Evolutionary conservation across 2,329 filamentous ascomycete genomes (phyloP), one percentile per base, ranked within the genome.

Genomic region (Ascochyta koolunga): DNA sequence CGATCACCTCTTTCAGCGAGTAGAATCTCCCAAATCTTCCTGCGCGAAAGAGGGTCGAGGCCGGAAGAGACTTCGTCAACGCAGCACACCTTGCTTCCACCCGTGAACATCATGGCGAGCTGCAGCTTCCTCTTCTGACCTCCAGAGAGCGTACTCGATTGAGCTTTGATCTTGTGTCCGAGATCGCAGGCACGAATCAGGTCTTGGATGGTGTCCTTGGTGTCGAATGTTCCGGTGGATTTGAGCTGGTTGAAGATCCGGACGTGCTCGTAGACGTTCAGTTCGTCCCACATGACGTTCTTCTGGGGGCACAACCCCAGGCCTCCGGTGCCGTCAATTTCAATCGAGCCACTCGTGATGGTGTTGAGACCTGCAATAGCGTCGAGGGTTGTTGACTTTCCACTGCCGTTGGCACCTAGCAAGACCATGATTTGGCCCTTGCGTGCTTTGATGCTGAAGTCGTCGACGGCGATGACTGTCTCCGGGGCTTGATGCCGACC

Each of bases 21-120:
- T 19, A 97, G 79, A 55, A 97, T 97, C 63, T 96, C 91, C 93
- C 93, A 97, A 21, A 97, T 90, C 76, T 96, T 96, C 24, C 92
- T 81, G 49, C 93, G 83, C 18, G 89, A 93, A 1, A 97, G 78
- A 0, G 93, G 92, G 69, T 97, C 93, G 18, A 97, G 82, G 13
- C 93, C 93, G 55, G 89, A 92, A 33, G 89, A 93, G 13, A 96
- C 91, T 74, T 97, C 93, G 63, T 97, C 93, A 5, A 97, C 86
- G 66, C 91, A 95, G 76, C 93, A 96, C 0, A 97, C 88, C 21
- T 86, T 86, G 58, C 89, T 93, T 10, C 91, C 92, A 57, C 93
- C 93, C 3, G 91, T 96, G 64, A 97, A 86, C 91, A 96, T 96
- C 86, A 96, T 93, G 5, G 91, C 92, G 2, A 97, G 81, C 73